A percentile compares a stretch with the other conserved stretches of the same genome.
Evolutionary conservation across 1,284 basidiomycete species (phyloP).

Genomic region (Tilletia horrida): DNA sequence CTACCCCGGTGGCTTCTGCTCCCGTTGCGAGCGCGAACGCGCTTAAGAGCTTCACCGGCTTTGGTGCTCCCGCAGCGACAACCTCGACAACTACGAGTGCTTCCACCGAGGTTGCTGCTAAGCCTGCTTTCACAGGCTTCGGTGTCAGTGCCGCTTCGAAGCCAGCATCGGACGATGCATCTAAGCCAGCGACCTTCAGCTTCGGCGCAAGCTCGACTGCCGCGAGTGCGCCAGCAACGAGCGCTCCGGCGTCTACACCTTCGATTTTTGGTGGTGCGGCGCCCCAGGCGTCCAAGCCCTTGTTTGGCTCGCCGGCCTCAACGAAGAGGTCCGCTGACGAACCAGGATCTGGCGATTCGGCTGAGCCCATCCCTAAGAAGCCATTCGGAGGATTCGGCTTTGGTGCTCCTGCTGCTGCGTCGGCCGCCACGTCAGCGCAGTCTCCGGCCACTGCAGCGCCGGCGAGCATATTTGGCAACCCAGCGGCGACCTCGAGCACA

Average conservation of each 20-base stretch:
- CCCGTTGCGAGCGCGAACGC: neutral
- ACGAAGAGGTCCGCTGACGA: conserved; percentile 1
- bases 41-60: neutral
- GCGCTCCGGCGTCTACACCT: neutral
- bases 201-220: neutral
- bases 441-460: neutral
- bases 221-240: neutral
- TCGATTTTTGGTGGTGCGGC: neutral
- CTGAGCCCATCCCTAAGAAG: neutral
- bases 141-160: neutral
- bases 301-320: neutral
- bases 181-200: neutral
- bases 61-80: conserved; percentile 5
- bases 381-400: conserved; percentile 1
- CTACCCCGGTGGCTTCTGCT: neutral
- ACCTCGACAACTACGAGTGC: neutral
- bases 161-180: neutral
- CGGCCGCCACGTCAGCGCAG: neutral
- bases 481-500: neutral
- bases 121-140: neutral
- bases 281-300: neutral
- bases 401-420: neutral
- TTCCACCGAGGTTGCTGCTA: neutral
- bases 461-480: neutral
- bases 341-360: neutral